phyloP scores from a whole-genome alignment of 2,329 filamentous ascomycete species.

The Penicillium sp. region DNA sequence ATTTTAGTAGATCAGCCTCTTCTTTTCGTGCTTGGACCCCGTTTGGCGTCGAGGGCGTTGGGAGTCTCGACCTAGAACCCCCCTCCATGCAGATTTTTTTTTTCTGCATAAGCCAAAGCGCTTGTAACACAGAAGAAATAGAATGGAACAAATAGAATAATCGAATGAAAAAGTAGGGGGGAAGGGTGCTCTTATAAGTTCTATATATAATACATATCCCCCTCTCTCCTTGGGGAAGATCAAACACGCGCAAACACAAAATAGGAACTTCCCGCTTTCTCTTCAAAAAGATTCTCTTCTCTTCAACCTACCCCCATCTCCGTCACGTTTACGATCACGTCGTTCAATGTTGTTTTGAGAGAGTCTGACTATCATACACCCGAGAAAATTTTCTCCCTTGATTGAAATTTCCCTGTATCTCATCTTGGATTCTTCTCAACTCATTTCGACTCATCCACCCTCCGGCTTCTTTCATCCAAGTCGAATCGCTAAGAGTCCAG shows the following conservation, averaged over 20 bases:
- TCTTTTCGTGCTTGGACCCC: slow-evolving; percentile 8
- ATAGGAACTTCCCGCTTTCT: slow-evolving; percentile 19
- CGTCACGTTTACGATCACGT: background rate
- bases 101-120: slow-evolving; percentile 2
- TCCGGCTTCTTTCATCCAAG: slow-evolving; percentile 8
- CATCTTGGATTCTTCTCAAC: slow-evolving; percentile 11
- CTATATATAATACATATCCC: slow-evolving; percentile 16
- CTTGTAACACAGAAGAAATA: background rate
- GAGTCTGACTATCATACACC: background rate
- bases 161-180: background rate
- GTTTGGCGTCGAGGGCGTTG: slow-evolving; percentile 6
- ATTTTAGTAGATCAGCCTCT: slow-evolving; percentile 1
- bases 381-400: slow-evolving; percentile 18
- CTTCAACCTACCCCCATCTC: slow-evolving; percentile 12
- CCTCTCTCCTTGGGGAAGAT: slow-evolving; percentile 9
- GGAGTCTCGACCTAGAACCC: slow-evolving; percentile 7
- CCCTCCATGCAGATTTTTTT: slow-evolving; percentile 5
- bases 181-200: background rate
- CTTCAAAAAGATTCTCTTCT: slow-evolving; percentile 19
- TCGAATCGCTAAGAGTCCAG: slow-evolving; percentile 6
- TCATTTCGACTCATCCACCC: background rate
- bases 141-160: background rate
- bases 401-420: slow-evolving; percentile 9
- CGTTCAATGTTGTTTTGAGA: slow-evolving; percentile 4
- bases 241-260: slow-evolving; percentile 24